Percentiles rank a stretch among this genome's conserved stretches.
These are phyloP conservation scores for Entomortierella lignicola DNA, from an alignment of 192 early-diverging fungal species.

Conservation along the genomic window DNA sequence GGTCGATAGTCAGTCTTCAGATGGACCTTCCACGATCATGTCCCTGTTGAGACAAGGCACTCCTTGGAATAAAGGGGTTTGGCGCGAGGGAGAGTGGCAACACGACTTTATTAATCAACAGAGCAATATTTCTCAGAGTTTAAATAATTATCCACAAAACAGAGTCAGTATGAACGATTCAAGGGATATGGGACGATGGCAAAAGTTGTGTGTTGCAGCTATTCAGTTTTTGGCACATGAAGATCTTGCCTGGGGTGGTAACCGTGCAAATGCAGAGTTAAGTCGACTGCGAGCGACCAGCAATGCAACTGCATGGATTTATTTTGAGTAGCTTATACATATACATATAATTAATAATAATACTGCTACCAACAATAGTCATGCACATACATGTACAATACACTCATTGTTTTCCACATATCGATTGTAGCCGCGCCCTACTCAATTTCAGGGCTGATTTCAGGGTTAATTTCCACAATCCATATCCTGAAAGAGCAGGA, in stretches of 20 bases:
- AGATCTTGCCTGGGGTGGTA: conserved; percentile 42
- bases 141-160: not conserved
- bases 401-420: too few relatives aligned
- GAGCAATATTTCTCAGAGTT: too few relatives aligned
- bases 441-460: too few relatives aligned
- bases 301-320: conserved; percentile 34
- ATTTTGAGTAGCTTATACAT: conserved; percentile 17
- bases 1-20: not conserved
- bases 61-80: conserved; percentile 45
- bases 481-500: too few relatives aligned
- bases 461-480: too few relatives aligned
- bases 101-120: conserved; percentile 10
- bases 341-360: conserved; percentile 4
- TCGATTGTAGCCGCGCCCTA: too few relatives aligned
- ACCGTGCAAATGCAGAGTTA: conserved; percentile 34
- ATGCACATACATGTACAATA: too few relatives aligned
- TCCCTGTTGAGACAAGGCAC: conserved; percentile 28
- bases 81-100: conserved; percentile 48
- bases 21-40: conserved; percentile 38
- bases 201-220: conserved; percentile 31
- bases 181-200: conserved; percentile 37
- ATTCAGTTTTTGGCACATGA: conserved; percentile 50
- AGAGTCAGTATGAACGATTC: not conserved
- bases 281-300: conserved; percentile 34
- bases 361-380: not conserved